phyloP scores from a whole-genome alignment of 192 early-diverging fungal species.

The Entrophospora sp. region DNA sequence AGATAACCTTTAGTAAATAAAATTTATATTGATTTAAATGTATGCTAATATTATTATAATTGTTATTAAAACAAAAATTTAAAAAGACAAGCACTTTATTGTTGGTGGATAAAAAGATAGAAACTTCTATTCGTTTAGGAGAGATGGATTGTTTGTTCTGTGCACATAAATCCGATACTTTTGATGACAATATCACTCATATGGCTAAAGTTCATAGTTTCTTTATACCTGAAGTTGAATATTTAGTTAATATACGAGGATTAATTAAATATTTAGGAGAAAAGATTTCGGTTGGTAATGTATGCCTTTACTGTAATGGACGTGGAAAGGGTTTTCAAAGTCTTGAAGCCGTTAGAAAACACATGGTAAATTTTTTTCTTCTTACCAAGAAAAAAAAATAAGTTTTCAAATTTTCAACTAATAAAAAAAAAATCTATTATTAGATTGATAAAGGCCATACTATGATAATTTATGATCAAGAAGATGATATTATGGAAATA shows the following conservation, averaged over 20 bases:
- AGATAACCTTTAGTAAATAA: background rate
- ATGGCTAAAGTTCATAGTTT: slow-evolving; percentile 89
- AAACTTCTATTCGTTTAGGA: slow-evolving; percentile 52
- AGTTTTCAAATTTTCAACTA: background rate
- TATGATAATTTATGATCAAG: slow-evolving; percentile 93
- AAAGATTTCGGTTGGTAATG: slow-evolving; percentile 90
- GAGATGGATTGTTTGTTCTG: slow-evolving; percentile 91
- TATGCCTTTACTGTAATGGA: slow-evolving; percentile 93
- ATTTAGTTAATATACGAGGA: slow-evolving; percentile 77
- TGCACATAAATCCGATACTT: slow-evolving; percentile 48
- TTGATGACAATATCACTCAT: slow-evolving; percentile 77
- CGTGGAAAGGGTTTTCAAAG: slow-evolving; percentile 72
- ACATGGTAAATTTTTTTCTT: too few relatives aligned
- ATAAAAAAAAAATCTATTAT: background rate
- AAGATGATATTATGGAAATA: slow-evolving; percentile 82
- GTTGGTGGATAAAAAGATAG: slow-evolving; percentile 80
- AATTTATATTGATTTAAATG: too few relatives aligned
- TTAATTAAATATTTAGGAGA: slow-evolving; percentile 88
- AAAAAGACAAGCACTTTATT: slow-evolving; percentile 37
- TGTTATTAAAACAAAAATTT: background rate
- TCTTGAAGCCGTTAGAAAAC: slow-evolving; percentile 88
- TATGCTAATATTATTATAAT: background rate
- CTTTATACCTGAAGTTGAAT: slow-evolving; percentile 97
- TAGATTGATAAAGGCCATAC: slow-evolving; percentile 88
- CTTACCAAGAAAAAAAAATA: background rate